A percentile compares a stretch with the other conserved stretches of the same genome.
Evolutionary conservation across 2,329 filamentous ascomycete species (phyloP).

Genomic region (Pestalotiopsis sp.): DNA sequence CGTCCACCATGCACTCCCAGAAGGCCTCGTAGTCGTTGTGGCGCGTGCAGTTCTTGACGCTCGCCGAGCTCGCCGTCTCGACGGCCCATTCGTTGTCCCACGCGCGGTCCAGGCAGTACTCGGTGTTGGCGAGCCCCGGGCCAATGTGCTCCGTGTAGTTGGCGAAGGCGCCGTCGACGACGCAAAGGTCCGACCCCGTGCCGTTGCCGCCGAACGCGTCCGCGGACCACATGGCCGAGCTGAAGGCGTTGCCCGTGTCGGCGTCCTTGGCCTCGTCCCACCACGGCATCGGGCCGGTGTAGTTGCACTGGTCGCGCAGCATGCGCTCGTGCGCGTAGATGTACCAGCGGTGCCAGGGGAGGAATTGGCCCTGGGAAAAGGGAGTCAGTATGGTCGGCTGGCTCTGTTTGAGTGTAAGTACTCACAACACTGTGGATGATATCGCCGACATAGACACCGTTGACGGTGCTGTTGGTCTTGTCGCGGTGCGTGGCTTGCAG

Average conservation of each 20-base stretch:
- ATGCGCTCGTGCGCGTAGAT: slow-evolving; percentile 7
- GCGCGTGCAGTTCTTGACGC: neutral
- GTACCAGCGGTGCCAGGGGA: slow-evolving; percentile 10
- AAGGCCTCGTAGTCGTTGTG: neutral
- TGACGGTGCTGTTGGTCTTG: slow-evolving; percentile 2
- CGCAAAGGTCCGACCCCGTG: slow-evolving; percentile 25
- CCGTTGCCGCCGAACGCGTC: slow-evolving; percentile 35
- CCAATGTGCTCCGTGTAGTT: slow-evolving; percentile 33
- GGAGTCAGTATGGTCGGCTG: neutral
- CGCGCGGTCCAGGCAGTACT: slow-evolving; percentile 25
- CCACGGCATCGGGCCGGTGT: slow-evolving; percentile 3
- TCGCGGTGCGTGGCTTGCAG: neutral
- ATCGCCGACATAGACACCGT: neutral
- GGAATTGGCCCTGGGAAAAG: slow-evolving; percentile 4
- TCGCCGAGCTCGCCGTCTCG: neutral
- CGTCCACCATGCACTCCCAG: neutral
- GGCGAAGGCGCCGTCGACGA: slow-evolving; percentile 35
- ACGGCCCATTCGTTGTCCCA: slow-evolving; percentile 3
- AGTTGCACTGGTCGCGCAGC: slow-evolving; percentile 9
- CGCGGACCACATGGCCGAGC: slow-evolving; percentile 27
- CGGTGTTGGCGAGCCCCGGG: slow-evolving; percentile 19
- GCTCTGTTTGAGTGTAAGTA: too few species aligned
- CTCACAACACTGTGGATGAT: slow-evolving; percentile 6
- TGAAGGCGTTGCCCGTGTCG: slow-evolving; percentile 27
- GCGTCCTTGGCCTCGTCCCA: slow-evolving; percentile 5